Conservation (phyloP, 768 basidiomycete genomes). For the Phanerochaete carnosa region DNA sequence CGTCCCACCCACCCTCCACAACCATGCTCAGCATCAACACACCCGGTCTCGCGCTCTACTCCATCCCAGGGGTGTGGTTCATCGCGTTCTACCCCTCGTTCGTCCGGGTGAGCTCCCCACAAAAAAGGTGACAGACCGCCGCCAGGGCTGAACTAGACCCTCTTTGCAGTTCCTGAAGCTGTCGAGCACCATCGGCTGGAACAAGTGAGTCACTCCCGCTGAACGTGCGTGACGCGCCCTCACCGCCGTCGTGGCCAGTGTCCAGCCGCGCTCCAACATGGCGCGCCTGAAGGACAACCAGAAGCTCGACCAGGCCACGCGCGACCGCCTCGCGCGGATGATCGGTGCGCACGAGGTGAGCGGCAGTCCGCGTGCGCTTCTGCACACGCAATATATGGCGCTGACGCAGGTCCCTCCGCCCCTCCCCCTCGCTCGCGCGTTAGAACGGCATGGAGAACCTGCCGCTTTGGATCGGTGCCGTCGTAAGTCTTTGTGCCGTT, state of each 20-base stretch:
- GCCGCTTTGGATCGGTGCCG: conserved; percentile 3
- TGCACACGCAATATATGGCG: too few species aligned
- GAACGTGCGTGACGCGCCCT: not conserved
- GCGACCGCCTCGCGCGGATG: not conserved
- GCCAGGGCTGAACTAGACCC: not conserved
- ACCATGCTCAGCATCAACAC: conserved; percentile 1
- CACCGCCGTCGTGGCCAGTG: not conserved
- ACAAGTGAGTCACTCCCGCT: not conserved
- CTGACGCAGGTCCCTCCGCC: too few species aligned
- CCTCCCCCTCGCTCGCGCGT: too few species aligned
- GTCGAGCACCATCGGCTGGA: not conserved
- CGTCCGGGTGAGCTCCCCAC: not conserved
- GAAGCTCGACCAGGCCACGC: not conserved
- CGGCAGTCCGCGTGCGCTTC: not conserved
- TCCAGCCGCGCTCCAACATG: not conserved
- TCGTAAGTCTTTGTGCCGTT: not conserved
- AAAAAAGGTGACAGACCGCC: not conserved
- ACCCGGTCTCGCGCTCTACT: conserved; percentile 5
- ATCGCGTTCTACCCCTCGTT: conserved; percentile 3
- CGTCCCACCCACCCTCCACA: not conserved
- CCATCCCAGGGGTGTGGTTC: conserved; percentile 4
- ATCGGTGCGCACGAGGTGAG: conserved; percentile 1
- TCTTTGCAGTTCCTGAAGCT: not conserved
- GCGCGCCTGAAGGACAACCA: not conserved
- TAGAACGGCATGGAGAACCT: conserved; percentile 10